Base-by-base conservation (phyloP, 371 early-diverging fungal genomes). In the Actinomucor elegans region DNA sequence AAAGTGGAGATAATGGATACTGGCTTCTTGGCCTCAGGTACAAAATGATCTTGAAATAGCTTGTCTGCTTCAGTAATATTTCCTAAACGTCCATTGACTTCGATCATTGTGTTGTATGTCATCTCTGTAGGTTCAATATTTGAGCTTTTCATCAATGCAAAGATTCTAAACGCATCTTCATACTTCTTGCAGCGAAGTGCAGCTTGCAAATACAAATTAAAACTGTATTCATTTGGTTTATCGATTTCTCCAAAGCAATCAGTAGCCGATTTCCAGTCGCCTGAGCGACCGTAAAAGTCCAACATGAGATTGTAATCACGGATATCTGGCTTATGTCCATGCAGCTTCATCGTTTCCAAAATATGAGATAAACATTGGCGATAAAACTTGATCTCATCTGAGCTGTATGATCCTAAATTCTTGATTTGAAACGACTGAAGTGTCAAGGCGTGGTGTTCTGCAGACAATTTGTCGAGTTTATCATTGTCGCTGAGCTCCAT, bases 231-330 rank as follows among this genome's bases (percentile, higher is more conserved):
- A 17, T 44, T 51, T n/a, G 59, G 59, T 17, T 50, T 20, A 8
- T 52, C 28, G 27, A 73, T 47, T 15, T 65, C 61, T 9, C 51
- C 31, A 68, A 69, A 73, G 7, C 59, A 47, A 3, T 57, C 37
- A 15, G 20, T 44, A 9, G 70, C 69, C 1, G 66, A 41, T 10
- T 55, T 44, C 64, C 68, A 71, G 34, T 75, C 71, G 4, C 57
- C 43, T 3, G 54, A 29, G 14, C 70, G 75, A 18, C 74, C 69
- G 49, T 61, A 71, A 37, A 71, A 69, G 2, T 69, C 68, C 17
- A 79, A 48, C 35, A 79, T n/a, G 20, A 75, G 60, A 43, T 75
- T 73, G 31, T 79, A 79, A 46, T 79, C 79, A 11, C 71, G 67
- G 14, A 69, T 48, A 47, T 71, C 68, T 0, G 60, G 63, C 26